Evolutionary conservation across 768 basidiomycete species (phyloP), one percentile per base, ranked within the genome.

Genomic region (Suillus weaverae): DNA sequence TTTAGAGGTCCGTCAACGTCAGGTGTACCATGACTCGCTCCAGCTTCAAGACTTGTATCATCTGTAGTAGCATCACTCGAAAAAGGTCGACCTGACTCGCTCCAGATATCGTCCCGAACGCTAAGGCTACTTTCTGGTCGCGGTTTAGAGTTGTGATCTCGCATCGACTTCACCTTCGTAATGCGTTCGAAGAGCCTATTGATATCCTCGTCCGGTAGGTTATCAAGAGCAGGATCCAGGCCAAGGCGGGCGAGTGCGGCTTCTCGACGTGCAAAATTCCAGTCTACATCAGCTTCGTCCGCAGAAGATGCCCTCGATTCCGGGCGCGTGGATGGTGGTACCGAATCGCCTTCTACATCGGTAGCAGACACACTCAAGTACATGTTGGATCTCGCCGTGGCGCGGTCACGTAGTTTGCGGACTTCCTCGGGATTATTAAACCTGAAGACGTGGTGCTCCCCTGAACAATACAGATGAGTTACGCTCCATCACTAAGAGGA

Each of bases 361-460:
- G 79, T 81, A 48, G 89, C 89, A 44, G 89, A 84, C 32, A 88
- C 74, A 67, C 85, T 89, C 68, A 86, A 78, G 62, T 87, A 86
- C 72, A 91, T 75, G 73, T 84, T 89, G 26, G 91, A 91, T 73
- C 85, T 89, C 61, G 85, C 83, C 11, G 86, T 89, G 3, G 89
- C 90, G 48, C 92, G 88, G 76, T 96, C 91, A 50, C 95, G 88
- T 71, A 88, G 91, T 73, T 93, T 95, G 68, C 95, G 92, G 66
- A 96, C 95, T 77, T 95, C 94, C 76, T 95, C 94, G 0, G 95
- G 95, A 71, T 97, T 92, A 72, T 93, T 99, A 78, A 97, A 99
- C 20, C 97, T 87, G 77, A 99, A 99, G 63, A 99, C 95, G 79
- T 99, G 97, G 68, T 95, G 89, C 70, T 98, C 96, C 62, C 97